phyloP scores from a whole-genome alignment of 2,329 filamentous ascomycete species.

The Fusarium mangiferae region DNA sequence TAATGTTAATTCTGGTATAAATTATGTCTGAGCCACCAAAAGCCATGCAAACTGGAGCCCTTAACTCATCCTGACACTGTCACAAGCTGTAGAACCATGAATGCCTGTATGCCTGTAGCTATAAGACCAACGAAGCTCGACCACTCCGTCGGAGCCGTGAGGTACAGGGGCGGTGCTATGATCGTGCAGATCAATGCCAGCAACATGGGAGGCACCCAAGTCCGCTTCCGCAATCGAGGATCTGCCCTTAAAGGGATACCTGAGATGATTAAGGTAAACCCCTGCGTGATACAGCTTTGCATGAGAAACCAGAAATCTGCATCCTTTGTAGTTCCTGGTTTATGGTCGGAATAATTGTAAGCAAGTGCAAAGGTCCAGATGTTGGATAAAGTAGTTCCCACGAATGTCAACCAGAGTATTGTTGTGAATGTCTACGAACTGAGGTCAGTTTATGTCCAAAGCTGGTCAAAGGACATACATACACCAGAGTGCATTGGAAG shows the following conservation, averaged over 20 bases:
- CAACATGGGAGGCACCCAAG: not conserved
- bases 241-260: not conserved
- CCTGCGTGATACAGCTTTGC: not conserved
- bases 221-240: not conserved
- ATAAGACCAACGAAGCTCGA: not conserved
- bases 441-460: rapidly evolving
- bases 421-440: rapidly evolving
- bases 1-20: too few species aligned
- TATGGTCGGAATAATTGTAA: not conserved
- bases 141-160: not conserved
- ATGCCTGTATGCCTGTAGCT: rapidly evolving
- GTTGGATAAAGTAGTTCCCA: not conserved
- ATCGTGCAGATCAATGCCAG: not conserved
- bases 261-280: not conserved
- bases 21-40: too few species aligned
- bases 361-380: not conserved
- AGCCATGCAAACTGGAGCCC: rapidly evolving
- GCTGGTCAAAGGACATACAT: rapidly evolving
- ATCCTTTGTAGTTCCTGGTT: not conserved
- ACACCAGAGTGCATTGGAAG: not conserved
- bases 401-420: not conserved
- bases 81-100: not conserved
- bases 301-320: not conserved
- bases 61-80: not conserved
- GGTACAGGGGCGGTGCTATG: not conserved